Conservation (phyloP, 257 asterid genomes). For the Nicotiana otophora region DNA sequence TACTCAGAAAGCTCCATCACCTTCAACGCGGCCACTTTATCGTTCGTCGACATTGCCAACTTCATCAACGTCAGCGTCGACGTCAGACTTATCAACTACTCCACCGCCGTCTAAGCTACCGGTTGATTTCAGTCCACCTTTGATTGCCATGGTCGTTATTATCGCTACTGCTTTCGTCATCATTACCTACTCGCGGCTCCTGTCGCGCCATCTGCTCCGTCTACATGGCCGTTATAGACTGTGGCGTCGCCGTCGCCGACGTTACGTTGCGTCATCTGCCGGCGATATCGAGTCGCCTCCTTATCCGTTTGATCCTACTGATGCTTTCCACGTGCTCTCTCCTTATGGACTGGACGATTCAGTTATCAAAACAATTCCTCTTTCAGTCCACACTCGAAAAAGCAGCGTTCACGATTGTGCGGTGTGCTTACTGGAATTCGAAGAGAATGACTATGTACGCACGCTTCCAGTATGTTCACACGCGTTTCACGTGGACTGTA, state of each 20-base stretch:
- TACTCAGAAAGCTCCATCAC: conserved; percentile 9
- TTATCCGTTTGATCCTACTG: conserved; percentile 51
- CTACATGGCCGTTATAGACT: conserved; percentile 58
- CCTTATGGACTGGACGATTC: conserved; percentile 91
- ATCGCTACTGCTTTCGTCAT: conserved; percentile 77
- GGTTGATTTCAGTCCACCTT: conserved; percentile 86
- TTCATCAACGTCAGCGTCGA: conserved; percentile 8
- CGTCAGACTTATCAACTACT: conserved; percentile 16
- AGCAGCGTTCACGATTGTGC: conserved; percentile 73
- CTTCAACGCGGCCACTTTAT: not conserved
- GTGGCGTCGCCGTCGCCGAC: conserved; percentile 72
- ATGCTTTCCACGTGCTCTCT: conserved; percentile 65
- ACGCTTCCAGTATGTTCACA: conserved; percentile 83
- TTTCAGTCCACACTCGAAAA: conserved; percentile 56
- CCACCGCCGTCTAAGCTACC: conserved; percentile 57
- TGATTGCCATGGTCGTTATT: conserved; percentile 84
- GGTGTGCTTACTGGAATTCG: conserved; percentile 82
- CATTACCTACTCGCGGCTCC: conserved; percentile 84
- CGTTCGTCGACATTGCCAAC: conserved; percentile 11
- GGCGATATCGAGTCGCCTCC: conserved; percentile 79
- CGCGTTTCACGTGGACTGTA: conserved; percentile 91
- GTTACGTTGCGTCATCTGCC: conserved; percentile 61
- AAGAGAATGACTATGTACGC: conserved; percentile 71
- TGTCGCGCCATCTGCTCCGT: conserved; percentile 63
- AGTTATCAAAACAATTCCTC: conserved; percentile 74